These are phyloP conservation scores for Chytriomyces sp. DNA, from an alignment of 192 early-diverging fungal species.

Conservation along the genomic window DNA sequence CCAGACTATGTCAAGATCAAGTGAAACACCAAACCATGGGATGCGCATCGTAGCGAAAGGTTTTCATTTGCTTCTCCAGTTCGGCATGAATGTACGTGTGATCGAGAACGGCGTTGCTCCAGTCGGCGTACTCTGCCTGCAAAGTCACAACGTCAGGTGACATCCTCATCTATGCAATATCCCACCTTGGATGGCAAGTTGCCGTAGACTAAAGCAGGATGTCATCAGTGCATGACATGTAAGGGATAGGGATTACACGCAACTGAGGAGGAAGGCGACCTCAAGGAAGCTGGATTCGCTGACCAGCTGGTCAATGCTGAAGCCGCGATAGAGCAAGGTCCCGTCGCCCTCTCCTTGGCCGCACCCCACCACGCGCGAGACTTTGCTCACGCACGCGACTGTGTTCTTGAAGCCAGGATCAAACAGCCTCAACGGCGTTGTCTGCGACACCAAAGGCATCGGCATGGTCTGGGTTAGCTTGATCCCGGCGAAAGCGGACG, in stretches of 20 bases:
- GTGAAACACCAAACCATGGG: conserved; percentile 46
- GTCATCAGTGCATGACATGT: too few relatives aligned
- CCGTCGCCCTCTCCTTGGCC: conserved; percentile 33
- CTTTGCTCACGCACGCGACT: conserved; percentile 48
- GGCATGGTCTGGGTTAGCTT: conserved; percentile 46
- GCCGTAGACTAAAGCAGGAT: conserved; percentile 43
- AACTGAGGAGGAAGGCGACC: conserved; percentile 62
- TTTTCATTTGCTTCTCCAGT: conserved; percentile 56
- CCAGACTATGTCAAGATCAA: neutral
- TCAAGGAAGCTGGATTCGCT: conserved; percentile 66
- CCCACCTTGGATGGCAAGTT: conserved; percentile 38
- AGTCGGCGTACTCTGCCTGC: conserved; percentile 46
- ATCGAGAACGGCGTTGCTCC: conserved; percentile 52
- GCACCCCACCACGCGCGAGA: conserved; percentile 33
- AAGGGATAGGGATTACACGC: too few relatives aligned
- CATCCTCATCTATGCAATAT: neutral
- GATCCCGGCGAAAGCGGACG: conserved; percentile 46
- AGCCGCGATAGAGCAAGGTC: conserved; percentile 57
- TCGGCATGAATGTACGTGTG: conserved; percentile 62
- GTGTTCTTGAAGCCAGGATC: conserved; percentile 59
- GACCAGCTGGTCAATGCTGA: conserved; percentile 61
- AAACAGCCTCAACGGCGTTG: conserved; percentile 47
- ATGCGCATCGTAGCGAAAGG: conserved; percentile 70
- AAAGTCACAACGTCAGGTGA: neutral
- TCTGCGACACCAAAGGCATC: conserved; percentile 32